phyloP scores from a whole-genome alignment of 495 filamentous ascomycete genomes.

The Amniculicola lignicola region DNA sequence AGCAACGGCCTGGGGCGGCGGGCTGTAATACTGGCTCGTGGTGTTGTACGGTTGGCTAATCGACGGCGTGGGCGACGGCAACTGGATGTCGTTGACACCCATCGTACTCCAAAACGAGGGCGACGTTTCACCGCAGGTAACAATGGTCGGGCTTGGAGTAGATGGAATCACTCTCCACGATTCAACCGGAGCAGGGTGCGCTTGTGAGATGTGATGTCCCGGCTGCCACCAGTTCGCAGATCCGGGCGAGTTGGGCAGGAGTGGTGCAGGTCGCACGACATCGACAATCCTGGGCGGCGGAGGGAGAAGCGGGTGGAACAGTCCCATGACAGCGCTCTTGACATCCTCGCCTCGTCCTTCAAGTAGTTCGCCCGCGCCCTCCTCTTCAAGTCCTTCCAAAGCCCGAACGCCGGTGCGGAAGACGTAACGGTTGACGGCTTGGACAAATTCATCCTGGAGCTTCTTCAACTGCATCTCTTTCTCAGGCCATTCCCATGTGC shows the following conservation, averaged over 20 bases:
- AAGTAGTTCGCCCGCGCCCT: slow-evolving; percentile 90
- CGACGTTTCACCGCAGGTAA: slow-evolving; percentile 66
- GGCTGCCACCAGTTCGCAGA: slow-evolving; percentile 77
- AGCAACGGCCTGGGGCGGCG: slow-evolving; percentile 57
- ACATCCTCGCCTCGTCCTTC: slow-evolving; percentile 91
- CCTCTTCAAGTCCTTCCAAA: slow-evolving; percentile 94
- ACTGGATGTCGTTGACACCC: slow-evolving; percentile 64
- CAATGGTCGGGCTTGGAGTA: slow-evolving; percentile 64
- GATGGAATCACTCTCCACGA: slow-evolving; percentile 93
- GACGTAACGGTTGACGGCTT: slow-evolving; percentile 96
- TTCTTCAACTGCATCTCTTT: slow-evolving; percentile 97
- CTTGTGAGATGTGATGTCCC: slow-evolving; percentile 47
- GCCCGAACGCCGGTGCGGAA: slow-evolving; percentile 86
- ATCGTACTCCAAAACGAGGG: slow-evolving; percentile 79
- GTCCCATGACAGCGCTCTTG: slow-evolving; percentile 76
- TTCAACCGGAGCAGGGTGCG: slow-evolving; percentile 71
- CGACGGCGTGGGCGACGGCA: slow-evolving; percentile 70
- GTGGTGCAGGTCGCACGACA: slow-evolving; percentile 73
- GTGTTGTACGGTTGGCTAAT: slow-evolving; percentile 73
- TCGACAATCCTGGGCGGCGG: slow-evolving; percentile 92
- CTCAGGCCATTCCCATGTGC: slow-evolving; percentile 93
- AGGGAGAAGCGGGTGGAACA: slow-evolving; percentile 86
- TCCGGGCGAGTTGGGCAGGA: slow-evolving; percentile 83
- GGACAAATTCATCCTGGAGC: slow-evolving; percentile 94
- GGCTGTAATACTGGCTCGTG: slow-evolving; percentile 63